Conservation (phyloP, 2,329 filamentous ascomycete genomes). For the Trichocomaceae sp. region DNA sequence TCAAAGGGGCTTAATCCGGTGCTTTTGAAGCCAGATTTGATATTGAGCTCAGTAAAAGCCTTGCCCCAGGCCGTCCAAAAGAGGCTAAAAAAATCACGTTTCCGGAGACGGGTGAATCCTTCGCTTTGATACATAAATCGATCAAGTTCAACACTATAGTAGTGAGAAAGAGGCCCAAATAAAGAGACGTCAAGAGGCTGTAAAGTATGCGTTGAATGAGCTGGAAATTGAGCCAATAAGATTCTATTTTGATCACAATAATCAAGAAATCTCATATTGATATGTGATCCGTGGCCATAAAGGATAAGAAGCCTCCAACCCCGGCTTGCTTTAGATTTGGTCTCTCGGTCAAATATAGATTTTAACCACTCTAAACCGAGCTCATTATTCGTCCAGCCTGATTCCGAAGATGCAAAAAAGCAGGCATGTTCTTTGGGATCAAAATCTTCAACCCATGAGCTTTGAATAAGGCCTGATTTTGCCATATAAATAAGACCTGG, state of each 20-base stretch:
- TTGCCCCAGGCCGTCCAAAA: background rate
- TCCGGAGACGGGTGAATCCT: background rate
- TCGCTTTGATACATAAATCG: background rate
- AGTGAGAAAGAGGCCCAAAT: constrained; percentile 2
- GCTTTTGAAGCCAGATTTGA: no score
- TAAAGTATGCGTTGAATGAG: constrained; percentile 2
- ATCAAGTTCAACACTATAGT: background rate
- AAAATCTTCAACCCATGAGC: constrained; percentile 15
- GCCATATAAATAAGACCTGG: constrained; percentile 18
- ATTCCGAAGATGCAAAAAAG: background rate
- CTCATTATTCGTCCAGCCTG: constrained; percentile 1
- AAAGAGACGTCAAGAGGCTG: constrained; percentile 7
- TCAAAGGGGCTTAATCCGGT: no score
- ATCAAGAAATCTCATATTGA: background rate
- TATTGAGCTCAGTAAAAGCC: no score
- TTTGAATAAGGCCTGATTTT: constrained; percentile 14
- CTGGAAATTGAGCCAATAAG: background rate
- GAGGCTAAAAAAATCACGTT: background rate
- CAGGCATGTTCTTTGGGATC: background rate
- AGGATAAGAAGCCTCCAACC: background rate
- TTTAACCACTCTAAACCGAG: background rate
- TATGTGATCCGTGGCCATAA: background rate
- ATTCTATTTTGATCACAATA: background rate
- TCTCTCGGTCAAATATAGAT: background rate
- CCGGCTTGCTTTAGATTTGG: background rate